Evolutionary conservation across 108 stramenopile genomes (phyloP).

Genomic region (Skeletonema tropicum): DNA sequence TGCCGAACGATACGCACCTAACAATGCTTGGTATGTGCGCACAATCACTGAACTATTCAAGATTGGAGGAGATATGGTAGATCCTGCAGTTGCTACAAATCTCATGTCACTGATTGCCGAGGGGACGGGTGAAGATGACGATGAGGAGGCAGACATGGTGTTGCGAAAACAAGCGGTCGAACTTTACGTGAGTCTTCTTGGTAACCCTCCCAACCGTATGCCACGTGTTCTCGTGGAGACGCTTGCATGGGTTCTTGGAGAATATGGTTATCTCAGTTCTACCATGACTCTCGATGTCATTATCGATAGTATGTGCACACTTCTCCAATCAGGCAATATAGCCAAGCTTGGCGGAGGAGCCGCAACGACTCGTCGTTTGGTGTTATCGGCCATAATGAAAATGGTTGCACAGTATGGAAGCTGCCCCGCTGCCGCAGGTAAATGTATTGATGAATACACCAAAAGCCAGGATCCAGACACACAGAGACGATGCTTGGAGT

Average conservation of each 20-base stretch:
- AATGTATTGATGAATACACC: slow-evolving; percentile 87
- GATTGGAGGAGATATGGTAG: slow-evolving; percentile 95
- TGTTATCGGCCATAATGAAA: slow-evolving; percentile 93
- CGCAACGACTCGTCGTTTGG: slow-evolving; percentile 78
- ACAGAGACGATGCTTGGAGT: slow-evolving; percentile 94
- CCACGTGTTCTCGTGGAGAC: slow-evolving; percentile 90
- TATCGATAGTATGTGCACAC: slow-evolving; percentile 70
- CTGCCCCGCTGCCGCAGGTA: slow-evolving; percentile 84
- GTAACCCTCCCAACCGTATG: slow-evolving; percentile 67
- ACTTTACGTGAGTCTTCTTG: slow-evolving; percentile 82
- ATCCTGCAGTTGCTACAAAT: slow-evolving; percentile 90
- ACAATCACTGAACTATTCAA: slow-evolving; percentile 79
- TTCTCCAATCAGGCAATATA: slow-evolving; percentile 43
- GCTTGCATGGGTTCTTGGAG: slow-evolving; percentile 98
- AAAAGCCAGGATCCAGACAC: slow-evolving; percentile 87
- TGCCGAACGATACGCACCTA: slow-evolving; percentile 97
- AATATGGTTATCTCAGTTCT: slow-evolving; percentile 93
- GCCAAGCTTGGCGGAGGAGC: slow-evolving; percentile 45
- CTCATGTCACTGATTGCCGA: slow-evolving; percentile 96
- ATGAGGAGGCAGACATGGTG: slow-evolving; percentile 84
- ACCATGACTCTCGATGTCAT: slow-evolving; percentile 68
- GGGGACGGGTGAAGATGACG: slow-evolving; percentile 94
- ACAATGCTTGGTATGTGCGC: slow-evolving; percentile 89
- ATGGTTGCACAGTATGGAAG: slow-evolving; percentile 93
- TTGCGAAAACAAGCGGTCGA: slow-evolving; percentile 94